Base-by-base conservation (phyloP, 2,329 filamentous ascomycete genomes). In the Trichoderma arundinaceum region DNA sequence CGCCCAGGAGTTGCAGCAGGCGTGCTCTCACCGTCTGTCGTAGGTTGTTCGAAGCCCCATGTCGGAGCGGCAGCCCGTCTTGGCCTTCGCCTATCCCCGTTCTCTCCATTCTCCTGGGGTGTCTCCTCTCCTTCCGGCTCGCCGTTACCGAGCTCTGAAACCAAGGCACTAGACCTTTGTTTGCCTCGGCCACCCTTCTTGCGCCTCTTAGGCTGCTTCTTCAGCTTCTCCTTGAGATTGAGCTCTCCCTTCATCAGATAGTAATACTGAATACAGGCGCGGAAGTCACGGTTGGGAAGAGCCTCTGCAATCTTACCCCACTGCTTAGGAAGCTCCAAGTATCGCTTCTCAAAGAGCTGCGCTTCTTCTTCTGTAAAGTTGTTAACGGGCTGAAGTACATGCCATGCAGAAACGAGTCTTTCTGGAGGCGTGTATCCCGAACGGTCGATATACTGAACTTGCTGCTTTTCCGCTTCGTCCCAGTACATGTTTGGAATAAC, bases 231-330 rank as follows among this genome's bases (percentile, higher is more conserved):
- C 75, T 94, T 92, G 67, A 94, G 88, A 68, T 91, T 89, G 48
- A 88, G 85, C 53, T 88, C 84, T 78, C 90, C 90, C 78, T 88
- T 95, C 74, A 90, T 91, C 68, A 91, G 83, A 76, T 95, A 95
- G 77, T 95, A 95, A 76, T 94, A 92, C 74, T 92, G 90, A 71
- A 95, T 95, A 76, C 90, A 92, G 53, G 91, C 86, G 69, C 90
- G 89, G 76, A 92, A 93, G 71, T 91, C 88, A 28, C 91, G 87
- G 35, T 84, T 82, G 0, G 85, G 84, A 6, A 94, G 79, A 28
- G 83, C 83, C 66, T 90, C 87, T 5, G 91, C 90, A 66, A 95
- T 88, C 71, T 87, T 88, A 65, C 90, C 90, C 90, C 91, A 95
- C 73, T 93, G 91, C 81, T 95, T 95, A 0, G 91, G 90, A 66